These are phyloP conservation scores for Hericium rajendrae DNA, from an alignment of 768 basidiomycete genomes.

Conservation along the genomic window DNA sequence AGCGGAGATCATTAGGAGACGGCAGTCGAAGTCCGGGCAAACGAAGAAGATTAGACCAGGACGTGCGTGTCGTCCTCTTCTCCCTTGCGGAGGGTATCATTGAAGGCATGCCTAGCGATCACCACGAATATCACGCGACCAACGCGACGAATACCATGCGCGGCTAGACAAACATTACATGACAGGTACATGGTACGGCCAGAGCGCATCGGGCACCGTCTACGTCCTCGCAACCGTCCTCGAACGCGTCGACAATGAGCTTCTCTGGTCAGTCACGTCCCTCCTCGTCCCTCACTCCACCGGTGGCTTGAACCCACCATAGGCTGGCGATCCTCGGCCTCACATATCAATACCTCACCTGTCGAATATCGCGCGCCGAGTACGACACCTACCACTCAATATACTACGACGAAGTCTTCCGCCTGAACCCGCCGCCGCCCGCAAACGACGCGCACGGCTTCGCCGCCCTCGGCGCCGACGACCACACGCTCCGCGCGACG, in stretches of 20 bases:
- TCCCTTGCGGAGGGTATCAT: background rate
- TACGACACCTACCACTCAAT: constrained; percentile 78
- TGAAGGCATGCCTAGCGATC: constrained; percentile 27
- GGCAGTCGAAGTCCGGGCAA: constrained; percentile 8
- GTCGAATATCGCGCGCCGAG: constrained; percentile 75
- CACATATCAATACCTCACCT: constrained; percentile 84
- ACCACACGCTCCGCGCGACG: constrained; percentile 67
- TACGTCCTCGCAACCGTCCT: constrained; percentile 87
- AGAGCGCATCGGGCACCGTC: constrained; percentile 81
- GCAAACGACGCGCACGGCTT: constrained; percentile 31
- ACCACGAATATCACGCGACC: constrained; percentile 56
- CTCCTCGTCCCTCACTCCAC: background rate
- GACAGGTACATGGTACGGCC: constrained; percentile 79
- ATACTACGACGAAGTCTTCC: constrained; percentile 86
- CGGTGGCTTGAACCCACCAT: background rate
- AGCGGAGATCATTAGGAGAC: constrained; percentile 34
- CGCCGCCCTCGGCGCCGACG: constrained; percentile 67
- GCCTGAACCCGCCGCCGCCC: constrained; percentile 65
- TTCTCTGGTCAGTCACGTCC: constrained; percentile 63
- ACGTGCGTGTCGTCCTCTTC: constrained; percentile 11
- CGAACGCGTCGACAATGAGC: constrained; percentile 87
- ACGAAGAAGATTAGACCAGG: constrained; percentile 39
- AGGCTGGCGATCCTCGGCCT: constrained; percentile 92
- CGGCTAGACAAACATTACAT: constrained; percentile 75
- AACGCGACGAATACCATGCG: constrained; percentile 53